Conservation (phyloP, 169 alveolate species). For the Babesia caballi region DNA sequence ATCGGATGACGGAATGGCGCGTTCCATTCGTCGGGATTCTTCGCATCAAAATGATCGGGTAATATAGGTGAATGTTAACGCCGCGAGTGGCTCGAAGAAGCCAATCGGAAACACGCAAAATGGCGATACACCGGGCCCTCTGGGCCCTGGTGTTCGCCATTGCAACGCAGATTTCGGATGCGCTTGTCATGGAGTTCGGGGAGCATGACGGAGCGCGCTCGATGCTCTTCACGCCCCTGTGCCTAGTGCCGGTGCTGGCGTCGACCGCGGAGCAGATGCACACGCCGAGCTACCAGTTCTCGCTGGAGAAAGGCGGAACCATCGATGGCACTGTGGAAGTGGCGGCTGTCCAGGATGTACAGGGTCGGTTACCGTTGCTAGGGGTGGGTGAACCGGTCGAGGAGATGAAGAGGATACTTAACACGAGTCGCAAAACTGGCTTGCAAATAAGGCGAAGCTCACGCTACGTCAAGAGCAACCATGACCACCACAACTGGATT, state of each 20-base stretch:
- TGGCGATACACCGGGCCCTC: not conserved
- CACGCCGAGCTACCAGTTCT: slow-evolving; percentile 33
- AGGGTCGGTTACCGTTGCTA: not conserved
- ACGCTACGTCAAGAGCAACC: not conserved
- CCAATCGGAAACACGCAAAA: not conserved
- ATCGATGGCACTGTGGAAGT: slow-evolving; percentile 31
- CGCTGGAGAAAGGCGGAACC: slow-evolving; percentile 53
- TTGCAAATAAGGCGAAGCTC: not conserved
- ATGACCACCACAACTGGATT: slow-evolving; percentile 1
- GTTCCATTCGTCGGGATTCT: too few species aligned
- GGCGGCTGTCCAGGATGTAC: slow-evolving; percentile 10
- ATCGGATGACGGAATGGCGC: too few species aligned
- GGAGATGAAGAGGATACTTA: not conserved
- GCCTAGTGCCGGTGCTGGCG: slow-evolving; percentile 45
- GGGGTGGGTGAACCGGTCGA: not conserved
- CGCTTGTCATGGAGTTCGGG: not conserved
- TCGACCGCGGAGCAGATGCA: slow-evolving; percentile 40
- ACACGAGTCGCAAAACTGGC: not conserved
- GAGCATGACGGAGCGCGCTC: not conserved
- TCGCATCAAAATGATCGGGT: too few species aligned
- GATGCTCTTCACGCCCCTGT: slow-evolving; percentile 24
- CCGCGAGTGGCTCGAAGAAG: too few species aligned
- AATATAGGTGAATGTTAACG: too few species aligned
- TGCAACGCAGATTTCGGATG: not conserved
- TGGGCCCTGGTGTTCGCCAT: not conserved